Conservation (phyloP, 371 early-diverging fungal genomes). For the Smittium culicis region DNA sequence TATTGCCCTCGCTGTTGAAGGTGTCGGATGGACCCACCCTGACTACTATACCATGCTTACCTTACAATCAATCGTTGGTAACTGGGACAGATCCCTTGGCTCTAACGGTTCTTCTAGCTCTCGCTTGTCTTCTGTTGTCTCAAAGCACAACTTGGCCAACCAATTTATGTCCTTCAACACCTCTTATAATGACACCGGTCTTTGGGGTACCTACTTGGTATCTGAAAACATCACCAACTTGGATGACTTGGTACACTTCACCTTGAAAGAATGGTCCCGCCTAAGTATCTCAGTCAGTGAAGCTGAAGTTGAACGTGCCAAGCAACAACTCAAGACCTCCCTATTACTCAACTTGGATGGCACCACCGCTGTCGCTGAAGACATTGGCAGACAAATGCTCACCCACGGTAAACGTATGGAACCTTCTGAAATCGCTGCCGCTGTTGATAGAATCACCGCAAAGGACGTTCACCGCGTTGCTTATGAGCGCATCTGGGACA, state of each 20-base stretch:
- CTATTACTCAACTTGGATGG: constrained; percentile 82
- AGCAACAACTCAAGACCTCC: constrained; percentile 93
- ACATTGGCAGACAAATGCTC: constrained; percentile 92
- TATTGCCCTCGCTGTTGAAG: constrained; percentile 92
- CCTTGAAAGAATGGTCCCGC: constrained; percentile 84
- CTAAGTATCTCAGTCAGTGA: constrained; percentile 74
- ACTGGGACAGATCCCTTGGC: constrained; percentile 88
- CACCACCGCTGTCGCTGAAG: constrained; percentile 86
- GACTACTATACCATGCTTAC: constrained; percentile 92
- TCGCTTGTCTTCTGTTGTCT: constrained; percentile 64
- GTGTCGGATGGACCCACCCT: constrained; percentile 83
- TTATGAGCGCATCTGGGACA: constrained; percentile 72
- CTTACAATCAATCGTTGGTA: constrained; percentile 85
- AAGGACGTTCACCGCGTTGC: constrained; percentile 79
- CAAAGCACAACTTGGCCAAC: constrained; percentile 78
- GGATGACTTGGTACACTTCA: constrained; percentile 72
- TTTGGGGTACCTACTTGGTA: constrained; percentile 89
- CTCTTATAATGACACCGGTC: constrained; percentile 93
- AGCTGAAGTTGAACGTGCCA: constrained; percentile 89
- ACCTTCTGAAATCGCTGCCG: constrained; percentile 64
- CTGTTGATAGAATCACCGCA: constrained; percentile 67
- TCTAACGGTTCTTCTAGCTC: constrained; percentile 71
- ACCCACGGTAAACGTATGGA: constrained; percentile 76
- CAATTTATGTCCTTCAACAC: constrained; percentile 97
- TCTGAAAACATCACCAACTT: constrained; percentile 65